Evolutionary conservation across 441 rosid species (phyloP).

Genomic region (California macrophylla): DNA sequence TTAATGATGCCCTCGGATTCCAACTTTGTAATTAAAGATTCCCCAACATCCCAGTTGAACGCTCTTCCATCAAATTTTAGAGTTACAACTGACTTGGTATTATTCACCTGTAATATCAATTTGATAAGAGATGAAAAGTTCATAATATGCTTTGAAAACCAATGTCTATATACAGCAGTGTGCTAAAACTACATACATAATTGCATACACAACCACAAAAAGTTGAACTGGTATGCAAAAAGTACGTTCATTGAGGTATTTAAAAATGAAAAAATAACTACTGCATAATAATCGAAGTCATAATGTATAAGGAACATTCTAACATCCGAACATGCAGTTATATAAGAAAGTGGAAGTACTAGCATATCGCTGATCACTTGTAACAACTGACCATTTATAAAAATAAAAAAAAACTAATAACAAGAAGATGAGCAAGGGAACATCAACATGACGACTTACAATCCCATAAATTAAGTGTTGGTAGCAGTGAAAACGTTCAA

Average conservation of each 20-base stretch:
- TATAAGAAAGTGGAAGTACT: background rate
- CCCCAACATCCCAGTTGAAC: conserved; percentile 53
- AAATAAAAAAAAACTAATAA: background rate
- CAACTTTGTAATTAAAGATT: conserved; percentile 54
- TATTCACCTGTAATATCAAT: conserved; percentile 43
- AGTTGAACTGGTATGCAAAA: background rate
- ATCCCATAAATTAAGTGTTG: conserved; percentile 50
- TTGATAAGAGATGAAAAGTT: conserved; percentile 3
- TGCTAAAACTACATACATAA: background rate
- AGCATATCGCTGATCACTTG: background rate
- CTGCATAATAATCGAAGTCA: background rate
- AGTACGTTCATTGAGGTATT: conserved; percentile 7
- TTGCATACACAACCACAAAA: background rate
- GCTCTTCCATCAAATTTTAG: conserved; percentile 42
- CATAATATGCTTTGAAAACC: background rate
- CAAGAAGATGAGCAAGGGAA: background rate
- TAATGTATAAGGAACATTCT: background rate
- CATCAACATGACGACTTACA: conserved; percentile 32
- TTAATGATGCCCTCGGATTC: conserved; percentile 58
- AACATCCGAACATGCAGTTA: background rate
- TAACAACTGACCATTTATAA: background rate
- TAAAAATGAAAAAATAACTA: background rate
- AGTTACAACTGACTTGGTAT: conserved; percentile 23
- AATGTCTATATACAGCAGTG: background rate
- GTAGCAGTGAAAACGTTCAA: conserved; percentile 74